Base-by-base conservation (phyloP, 805 yeast species). In the Saccharomycopsis sp. region DNA sequence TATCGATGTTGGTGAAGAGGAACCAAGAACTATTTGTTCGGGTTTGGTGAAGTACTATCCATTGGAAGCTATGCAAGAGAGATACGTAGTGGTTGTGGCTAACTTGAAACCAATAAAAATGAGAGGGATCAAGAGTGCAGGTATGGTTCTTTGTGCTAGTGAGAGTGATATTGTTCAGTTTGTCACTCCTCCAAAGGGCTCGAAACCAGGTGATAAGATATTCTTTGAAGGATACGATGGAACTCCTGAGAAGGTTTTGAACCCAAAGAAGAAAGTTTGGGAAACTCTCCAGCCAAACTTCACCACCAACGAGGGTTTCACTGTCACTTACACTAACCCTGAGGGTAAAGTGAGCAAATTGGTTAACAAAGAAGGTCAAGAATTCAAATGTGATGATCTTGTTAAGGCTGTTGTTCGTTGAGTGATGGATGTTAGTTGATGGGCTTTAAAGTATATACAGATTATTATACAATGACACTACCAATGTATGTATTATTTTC, bases 251-350 rank as follows among this genome's bases (percentile, higher is more conserved):
- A 83, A 89, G 68, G 93, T 85, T 69, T 79, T 94, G 74, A 93
- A 93, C 77, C 98, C 99, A 67, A 94, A 94, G 86, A 94, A 94
- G 87, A 94, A 94, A 82, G 79, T 92, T 63, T 94, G 97, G 96
- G 99, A 94, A 80, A 81, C 92, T 56, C 78, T 88, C 64, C 99
- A 94, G 79, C 98, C 97, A 56, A 78, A 80, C 61, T 92, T 94
- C 79, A 77, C 93, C 59, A 93, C 98, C 34, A 83, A 78, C 64
- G 94, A 83, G 47, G 75, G 77, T 54, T 79, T 85, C 60, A 88
- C 88, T 69, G 97, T 93, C 50, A 80, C 89, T 62, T 93, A 82
- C 79, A 86, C 86, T 68, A 86, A 78, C 66, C 83, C 78, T 29
- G 90, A 85, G 68, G 96, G 96, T 64, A 84, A 85, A 57, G 69